These are phyloP conservation scores for Vigna hirtella DNA, from an alignment of 306 rosid species.

Conservation along the genomic window DNA sequence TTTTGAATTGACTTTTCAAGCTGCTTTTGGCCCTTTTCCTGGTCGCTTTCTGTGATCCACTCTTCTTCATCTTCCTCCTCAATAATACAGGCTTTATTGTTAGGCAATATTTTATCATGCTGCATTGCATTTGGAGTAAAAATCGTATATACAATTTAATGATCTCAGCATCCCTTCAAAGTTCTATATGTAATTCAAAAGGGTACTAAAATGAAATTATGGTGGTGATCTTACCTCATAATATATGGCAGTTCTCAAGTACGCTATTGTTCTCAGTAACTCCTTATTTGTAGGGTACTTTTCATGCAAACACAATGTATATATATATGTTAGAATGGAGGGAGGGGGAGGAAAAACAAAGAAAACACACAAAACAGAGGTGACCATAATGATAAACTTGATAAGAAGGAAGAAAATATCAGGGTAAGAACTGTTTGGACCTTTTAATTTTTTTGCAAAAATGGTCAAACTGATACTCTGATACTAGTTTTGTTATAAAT, in stretches of 20 bases:
- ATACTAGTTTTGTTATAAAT: too few species aligned
- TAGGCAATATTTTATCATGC: neutral
- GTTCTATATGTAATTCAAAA: neutral
- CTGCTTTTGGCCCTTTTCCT: slow-evolving; percentile 22
- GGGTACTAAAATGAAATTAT: neutral
- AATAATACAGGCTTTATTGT: neutral
- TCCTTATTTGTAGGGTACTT: slow-evolving; percentile 16
- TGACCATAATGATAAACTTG: neutral
- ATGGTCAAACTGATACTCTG: too few species aligned
- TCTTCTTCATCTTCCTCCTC: slow-evolving; percentile 32
- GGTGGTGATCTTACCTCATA: slow-evolving; percentile 9
- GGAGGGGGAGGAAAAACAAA: neutral
- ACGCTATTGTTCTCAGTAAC: neutral
- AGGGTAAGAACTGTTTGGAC: too few species aligned
- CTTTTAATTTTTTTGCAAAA: too few species aligned
- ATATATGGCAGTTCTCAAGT: neutral
- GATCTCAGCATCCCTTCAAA: neutral
- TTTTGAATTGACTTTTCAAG: slow-evolving; percentile 27
- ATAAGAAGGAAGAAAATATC: too few species aligned
- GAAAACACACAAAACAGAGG: neutral
- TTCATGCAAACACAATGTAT: neutral
- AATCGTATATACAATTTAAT: neutral
- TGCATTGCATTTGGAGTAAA: neutral
- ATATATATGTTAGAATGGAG: neutral
- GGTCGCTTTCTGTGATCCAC: slow-evolving; percentile 31